phyloP scores from a whole-genome alignment of 352 stramenopile species.

The Phytophthora tubulina region DNA sequence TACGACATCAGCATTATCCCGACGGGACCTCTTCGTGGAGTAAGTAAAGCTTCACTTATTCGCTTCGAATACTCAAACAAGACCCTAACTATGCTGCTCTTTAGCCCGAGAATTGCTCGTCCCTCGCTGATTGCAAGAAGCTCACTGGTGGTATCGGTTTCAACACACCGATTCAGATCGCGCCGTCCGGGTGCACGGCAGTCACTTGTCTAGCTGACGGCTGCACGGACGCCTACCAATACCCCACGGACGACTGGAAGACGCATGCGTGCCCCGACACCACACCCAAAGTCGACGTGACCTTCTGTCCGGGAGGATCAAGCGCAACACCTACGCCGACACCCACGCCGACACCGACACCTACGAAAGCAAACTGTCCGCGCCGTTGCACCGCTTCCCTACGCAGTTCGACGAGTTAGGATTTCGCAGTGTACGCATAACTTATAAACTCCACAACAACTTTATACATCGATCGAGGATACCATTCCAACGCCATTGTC shows the following conservation, averaged over 20 bases:
- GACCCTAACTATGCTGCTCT: conserved; percentile 14
- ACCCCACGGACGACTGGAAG: conserved; percentile 54
- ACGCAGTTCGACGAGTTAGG: conserved; percentile 8
- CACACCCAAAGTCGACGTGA: conserved; percentile 50
- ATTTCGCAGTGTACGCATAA: background rate
- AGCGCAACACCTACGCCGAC: conserved; percentile 21
- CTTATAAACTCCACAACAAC: conserved; percentile 14
- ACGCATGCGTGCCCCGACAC: conserved; percentile 50
- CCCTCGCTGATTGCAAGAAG: conserved; percentile 48
- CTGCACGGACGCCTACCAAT: conserved; percentile 54
- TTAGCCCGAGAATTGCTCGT: conserved; percentile 51
- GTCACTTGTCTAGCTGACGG: conserved; percentile 49
- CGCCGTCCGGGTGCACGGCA: conserved; percentile 44
- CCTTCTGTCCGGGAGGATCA: conserved; percentile 41
- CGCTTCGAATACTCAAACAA: background rate
- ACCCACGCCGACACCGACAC: conserved; percentile 33
- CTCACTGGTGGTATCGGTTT: conserved; percentile 52
- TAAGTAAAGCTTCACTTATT: conserved; percentile 14
- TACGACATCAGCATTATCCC: conserved; percentile 77
- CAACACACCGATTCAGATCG: conserved; percentile 63
- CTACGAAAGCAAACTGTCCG: conserved; percentile 38
- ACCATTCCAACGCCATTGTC: too few species aligned
- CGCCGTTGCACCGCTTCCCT: conserved; percentile 33
- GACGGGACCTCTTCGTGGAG: conserved; percentile 47
- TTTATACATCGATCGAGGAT: too few species aligned